Evolutionary conservation across 306 rosid species (phyloP).

Genomic region (Begonia masoniana): DNA sequence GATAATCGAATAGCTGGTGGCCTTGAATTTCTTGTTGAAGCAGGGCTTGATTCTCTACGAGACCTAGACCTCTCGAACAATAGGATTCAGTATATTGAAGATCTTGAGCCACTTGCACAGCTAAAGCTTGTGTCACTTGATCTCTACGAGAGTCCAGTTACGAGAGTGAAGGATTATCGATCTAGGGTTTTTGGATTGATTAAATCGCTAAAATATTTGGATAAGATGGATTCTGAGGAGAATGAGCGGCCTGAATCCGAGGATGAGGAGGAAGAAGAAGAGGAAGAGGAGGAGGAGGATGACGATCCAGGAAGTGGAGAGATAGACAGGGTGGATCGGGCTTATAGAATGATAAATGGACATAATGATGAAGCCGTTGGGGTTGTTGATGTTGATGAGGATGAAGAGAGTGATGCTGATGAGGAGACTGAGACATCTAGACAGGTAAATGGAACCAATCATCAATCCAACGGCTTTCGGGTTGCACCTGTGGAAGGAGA

Average conservation of each 20-base stretch:
- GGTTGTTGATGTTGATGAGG: conserved; percentile 75
- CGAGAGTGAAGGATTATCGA: conserved; percentile 85
- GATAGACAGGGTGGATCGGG: conserved; percentile 64
- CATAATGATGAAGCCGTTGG: conserved; percentile 60
- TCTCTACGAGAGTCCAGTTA: conserved; percentile 89
- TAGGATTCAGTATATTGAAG: conserved; percentile 72
- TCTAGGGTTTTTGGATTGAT: conserved; percentile 93
- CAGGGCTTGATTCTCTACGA: conserved; percentile 64
- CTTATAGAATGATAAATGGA: conserved; percentile 37
- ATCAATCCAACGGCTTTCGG: conserved; percentile 48
- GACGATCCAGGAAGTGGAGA: conserved; percentile 93
- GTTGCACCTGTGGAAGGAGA: conserved; percentile 39
- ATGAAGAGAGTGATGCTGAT: conserved; percentile 85
- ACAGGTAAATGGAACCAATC: conserved; percentile 34
- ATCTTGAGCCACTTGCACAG: conserved; percentile 82
- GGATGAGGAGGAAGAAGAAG: conserved; percentile 75
- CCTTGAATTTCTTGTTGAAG: conserved; percentile 60
- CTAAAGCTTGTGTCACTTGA: conserved; percentile 74
- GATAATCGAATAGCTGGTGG: conserved; percentile 86
- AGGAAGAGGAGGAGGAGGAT: conserved; percentile 45
- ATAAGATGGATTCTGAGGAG: conserved; percentile 91
- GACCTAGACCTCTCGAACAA: conserved; percentile 84
- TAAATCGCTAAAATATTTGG: conserved; percentile 68
- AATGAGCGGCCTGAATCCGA: conserved; percentile 81
- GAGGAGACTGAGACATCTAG: conserved; percentile 57